Conservation (phyloP, 768 basidiomycete species). For the Termitomyces sp. region DNA sequence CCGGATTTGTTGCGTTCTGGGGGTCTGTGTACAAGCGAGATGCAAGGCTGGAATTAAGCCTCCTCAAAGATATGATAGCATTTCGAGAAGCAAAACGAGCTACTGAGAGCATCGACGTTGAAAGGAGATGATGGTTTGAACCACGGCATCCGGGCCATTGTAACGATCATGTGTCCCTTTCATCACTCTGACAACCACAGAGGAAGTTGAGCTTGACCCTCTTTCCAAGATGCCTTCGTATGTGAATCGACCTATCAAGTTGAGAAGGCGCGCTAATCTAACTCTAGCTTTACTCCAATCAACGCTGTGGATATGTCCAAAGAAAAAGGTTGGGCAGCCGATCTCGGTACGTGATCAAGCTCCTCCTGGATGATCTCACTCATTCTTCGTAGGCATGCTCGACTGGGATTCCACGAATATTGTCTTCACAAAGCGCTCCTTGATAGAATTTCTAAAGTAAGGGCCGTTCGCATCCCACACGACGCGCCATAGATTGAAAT, state of each 20-base stretch:
- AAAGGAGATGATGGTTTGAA: background rate
- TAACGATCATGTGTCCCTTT: slow-evolving; percentile 11
- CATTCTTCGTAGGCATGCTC: slow-evolving; percentile 56
- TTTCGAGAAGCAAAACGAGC: slow-evolving; percentile 2
- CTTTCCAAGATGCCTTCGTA: slow-evolving; percentile 37
- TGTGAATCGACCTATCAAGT: slow-evolving; percentile 11
- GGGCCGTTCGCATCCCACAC: slow-evolving; percentile 11
- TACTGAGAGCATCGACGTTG: slow-evolving; percentile 6
- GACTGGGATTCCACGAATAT: slow-evolving; percentile 79
- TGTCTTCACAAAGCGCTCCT: slow-evolving; percentile 73
- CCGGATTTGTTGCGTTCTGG: slow-evolving; percentile 28
- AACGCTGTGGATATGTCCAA: slow-evolving; percentile 56
- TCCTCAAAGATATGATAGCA: background rate
- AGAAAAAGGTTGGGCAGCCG: slow-evolving; percentile 70
- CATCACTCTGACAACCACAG: slow-evolving; percentile 1
- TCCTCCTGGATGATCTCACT: background rate
- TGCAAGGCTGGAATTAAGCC: slow-evolving; percentile 18
- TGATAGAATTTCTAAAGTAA: slow-evolving; percentile 78
- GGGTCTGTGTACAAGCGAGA: slow-evolving; percentile 50
- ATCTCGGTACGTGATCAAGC: slow-evolving; percentile 45
- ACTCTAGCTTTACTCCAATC: slow-evolving; percentile 54
- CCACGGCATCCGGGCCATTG: background rate
- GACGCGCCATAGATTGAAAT: background rate
- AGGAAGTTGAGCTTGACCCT: background rate
- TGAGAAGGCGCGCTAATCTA: background rate